Base-by-base conservation (phyloP, 176 grass and related monocot genomes). In the Tillandsia leiboldiana region DNA sequence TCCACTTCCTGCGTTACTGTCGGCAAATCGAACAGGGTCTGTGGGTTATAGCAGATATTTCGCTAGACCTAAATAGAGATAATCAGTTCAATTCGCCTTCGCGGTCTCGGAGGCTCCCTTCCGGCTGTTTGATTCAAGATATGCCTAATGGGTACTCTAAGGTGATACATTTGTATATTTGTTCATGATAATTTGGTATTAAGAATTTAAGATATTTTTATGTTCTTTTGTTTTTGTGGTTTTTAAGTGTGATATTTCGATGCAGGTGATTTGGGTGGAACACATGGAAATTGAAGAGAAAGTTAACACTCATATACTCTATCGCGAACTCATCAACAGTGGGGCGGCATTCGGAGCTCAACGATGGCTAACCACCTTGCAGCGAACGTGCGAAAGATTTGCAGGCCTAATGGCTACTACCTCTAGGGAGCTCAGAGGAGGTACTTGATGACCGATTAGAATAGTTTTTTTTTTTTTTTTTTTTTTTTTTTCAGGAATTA, bases 1-100 rank as follows among this genome's bases (percentile, higher is more conserved):
- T 92, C 65, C 87, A 72, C 77, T 97, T 97, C 82, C 81, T 97
- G 51, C 93, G 93, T 69, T 97, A 97, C 79, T 97, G 89, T 79
- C 87, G 75, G 81, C 89, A 92, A 79, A 90, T 97, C 66, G 86
- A 97, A 51, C 89, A 92, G 73, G 89, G 79, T 0, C 24, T 92
- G 14, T 97, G 93, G 93, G 93, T 82, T 63, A 48, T 97, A 50
- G 86, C 87, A 23, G 89, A 97, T 66, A 86, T 97, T 15, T 97
- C 93, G 14, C 61, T 81, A 22, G 93, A 97, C 51, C 78, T 78
- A 67, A 75, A 80, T 18, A 76, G 70, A 62, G 86, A 89, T 24
- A 62, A 62, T 7, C 92, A 87, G 56, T 89, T 79, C 66, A 73
- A 70, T n/a, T n/a, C 49, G 12, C 77, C 80, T 69, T 53, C 77